Percentiles rank a stretch among this genome's conserved stretches.
Conservation (phyloP, 202 grass and related monocot species). For the Panicum virgatum region DNA sequence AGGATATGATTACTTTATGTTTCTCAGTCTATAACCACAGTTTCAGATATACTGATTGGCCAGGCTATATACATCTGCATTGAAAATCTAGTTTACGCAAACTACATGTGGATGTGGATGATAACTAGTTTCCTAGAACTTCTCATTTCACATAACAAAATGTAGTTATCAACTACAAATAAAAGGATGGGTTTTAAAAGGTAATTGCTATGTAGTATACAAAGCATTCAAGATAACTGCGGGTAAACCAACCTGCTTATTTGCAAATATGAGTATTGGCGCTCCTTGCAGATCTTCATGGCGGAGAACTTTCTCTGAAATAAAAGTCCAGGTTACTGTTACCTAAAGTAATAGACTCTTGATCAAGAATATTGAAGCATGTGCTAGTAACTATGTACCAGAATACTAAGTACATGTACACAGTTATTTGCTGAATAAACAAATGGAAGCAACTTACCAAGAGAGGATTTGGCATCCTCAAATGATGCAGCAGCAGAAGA, state of each 20-base stretch:
- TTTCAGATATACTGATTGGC: background rate
- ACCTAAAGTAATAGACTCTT: background rate
- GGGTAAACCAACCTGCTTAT: conserved; percentile 73
- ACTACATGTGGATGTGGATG: background rate
- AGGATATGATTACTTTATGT: background rate
- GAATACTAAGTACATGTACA: background rate
- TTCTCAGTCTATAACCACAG: background rate
- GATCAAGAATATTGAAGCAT: too few relatives aligned
- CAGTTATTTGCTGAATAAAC: conserved; percentile 11
- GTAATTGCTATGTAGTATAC: background rate
- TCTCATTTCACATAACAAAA: conserved; percentile 5
- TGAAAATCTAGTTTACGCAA: background rate
- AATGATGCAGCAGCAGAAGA: conserved; percentile 78
- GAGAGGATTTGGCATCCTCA: conserved; percentile 86
- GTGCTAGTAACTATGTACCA: background rate
- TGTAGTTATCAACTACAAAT: background rate
- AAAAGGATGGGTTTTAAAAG: background rate
- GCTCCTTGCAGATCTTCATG: conserved; percentile 86
- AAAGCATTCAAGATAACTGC: background rate
- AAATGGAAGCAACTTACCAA: conserved; percentile 61
- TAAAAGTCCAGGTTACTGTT: background rate
- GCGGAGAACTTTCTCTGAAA: conserved; percentile 84
- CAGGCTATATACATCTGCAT: background rate
- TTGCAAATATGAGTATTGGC: conserved; percentile 86
- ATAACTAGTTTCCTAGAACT: background rate